A percentile compares a stretch with the other conserved stretches of the same genome.
Conservation (phyloP, 345 rosid genomes). For the Eucalyptus tenuipes region DNA sequence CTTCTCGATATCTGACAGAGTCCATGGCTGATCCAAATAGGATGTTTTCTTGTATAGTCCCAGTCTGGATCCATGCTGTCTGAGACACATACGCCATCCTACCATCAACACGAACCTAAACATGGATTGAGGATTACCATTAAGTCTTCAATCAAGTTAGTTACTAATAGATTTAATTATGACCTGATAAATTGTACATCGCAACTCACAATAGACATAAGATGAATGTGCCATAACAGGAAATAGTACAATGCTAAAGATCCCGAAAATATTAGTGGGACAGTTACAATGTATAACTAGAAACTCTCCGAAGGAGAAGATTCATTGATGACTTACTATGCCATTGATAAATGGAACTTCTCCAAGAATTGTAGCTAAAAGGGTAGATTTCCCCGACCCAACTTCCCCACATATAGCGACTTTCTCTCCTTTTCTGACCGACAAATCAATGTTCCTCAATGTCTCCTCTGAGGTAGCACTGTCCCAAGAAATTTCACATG, state of each 20-base stretch:
- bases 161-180: neutral
- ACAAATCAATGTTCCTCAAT: conserved; percentile 17
- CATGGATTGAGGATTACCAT: neutral
- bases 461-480: conserved; percentile 7
- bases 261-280: neutral
- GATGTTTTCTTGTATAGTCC: conserved; percentile 37
- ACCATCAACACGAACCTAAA: conserved; percentile 25
- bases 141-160: neutral
- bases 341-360: conserved; percentile 41
- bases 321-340: conserved; percentile 9
- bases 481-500: conserved; percentile 35
- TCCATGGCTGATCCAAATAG: conserved; percentile 36
- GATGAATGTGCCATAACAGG: neutral
- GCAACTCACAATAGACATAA: neutral
- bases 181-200: neutral
- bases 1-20: conserved; percentile 12
- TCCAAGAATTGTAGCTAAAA: conserved; percentile 41
- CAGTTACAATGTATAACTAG: neutral
- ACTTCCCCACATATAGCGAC: conserved; percentile 54
- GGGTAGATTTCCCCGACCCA: conserved; percentile 56
- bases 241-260: neutral
- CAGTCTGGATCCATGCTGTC: conserved; percentile 42
- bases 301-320: neutral
- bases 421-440: conserved; percentile 19
- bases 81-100: conserved; percentile 50